These are phyloP conservation scores for Penicillium simplicissimum DNA, from an alignment of 495 filamentous ascomycete species.

Conservation along the genomic window DNA sequence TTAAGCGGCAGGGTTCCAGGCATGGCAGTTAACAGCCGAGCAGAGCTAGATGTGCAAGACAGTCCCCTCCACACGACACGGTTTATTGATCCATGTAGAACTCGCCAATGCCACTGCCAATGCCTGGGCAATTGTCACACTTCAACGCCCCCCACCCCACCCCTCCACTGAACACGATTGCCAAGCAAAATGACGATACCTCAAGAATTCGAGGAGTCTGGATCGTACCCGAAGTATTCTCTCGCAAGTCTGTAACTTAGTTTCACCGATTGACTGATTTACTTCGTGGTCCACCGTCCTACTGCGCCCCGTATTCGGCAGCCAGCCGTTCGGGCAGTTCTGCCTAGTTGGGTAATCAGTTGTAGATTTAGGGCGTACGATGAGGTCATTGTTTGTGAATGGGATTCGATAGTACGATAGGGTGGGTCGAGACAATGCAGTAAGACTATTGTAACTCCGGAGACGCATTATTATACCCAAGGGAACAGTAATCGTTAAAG, in stretches of 20 bases:
- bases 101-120: no score
- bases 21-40: not conserved
- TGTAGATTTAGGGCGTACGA: not conserved
- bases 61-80: no score
- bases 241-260: not conserved
- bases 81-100: no score
- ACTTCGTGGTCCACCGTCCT: no score
- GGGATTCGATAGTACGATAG: not conserved
- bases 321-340: not conserved
- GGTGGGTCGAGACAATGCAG: not conserved
- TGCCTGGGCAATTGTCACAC: not conserved
- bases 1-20: not conserved
- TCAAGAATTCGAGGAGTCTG: not conserved
- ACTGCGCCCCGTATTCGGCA: not conserved
- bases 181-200: not conserved
- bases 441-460: not conserved
- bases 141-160: not conserved
- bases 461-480: no score
- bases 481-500: no score
- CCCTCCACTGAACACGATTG: not conserved
- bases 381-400: slow-evolving; percentile 2
- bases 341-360: not conserved
- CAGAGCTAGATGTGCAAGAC: not conserved
- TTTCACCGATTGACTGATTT: not conserved
- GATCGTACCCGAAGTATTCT: not conserved